Base-by-base conservation (phyloP, 2,329 filamentous ascomycete genomes). In the Alternaria incomplexa region DNA sequence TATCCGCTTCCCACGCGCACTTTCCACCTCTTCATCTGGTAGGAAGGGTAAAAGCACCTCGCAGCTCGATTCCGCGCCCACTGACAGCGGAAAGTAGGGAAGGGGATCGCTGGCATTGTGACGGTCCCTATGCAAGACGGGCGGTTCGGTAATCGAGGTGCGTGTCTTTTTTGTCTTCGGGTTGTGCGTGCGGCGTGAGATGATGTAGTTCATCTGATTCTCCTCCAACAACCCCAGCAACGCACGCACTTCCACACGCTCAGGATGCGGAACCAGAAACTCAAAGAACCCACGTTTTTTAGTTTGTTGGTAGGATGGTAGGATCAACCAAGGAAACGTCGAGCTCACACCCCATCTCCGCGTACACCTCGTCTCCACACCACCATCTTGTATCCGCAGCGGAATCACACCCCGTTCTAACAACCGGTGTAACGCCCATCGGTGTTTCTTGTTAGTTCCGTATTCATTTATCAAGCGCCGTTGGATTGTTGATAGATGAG, bases 201-300 rank as follows among this genome's bases (percentile, higher is more conserved):
- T 20, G 7, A 10, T 60, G 20, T 48, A 36, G 11, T 22, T 12
- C 30, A 36, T 59, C 17, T 8, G 32, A 11, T 53, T 54, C 4
- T 3, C 1, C 4, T 13, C n/a, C 8, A 61, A 40, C 5, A 20
- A 25, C 5, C 10, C 1, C 0, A 40, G 12, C 1, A 22, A 46
- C 3, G 8, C 17, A 5, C 1, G 2, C 3, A 22, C 47, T 5
- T 23, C 6, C 17, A 32, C 47, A 7, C 62, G 30, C 22, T 62
- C 17, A 0, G 55, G 62, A 32, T 57, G 47, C 10, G 70, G 68
- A 6, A 74, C 36, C 15, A 65, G 4, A 26, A 74, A 71, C 6
- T 66, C 65, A 28, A 72, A 67, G 30, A 48, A 66, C 0, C 66
- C 69, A 1, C 70, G 54, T n/a, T 40, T 53, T 32, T 70, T 72